Base-by-base conservation (phyloP, 192 early-diverging fungal genomes). In the Funneliformis mosseae region DNA sequence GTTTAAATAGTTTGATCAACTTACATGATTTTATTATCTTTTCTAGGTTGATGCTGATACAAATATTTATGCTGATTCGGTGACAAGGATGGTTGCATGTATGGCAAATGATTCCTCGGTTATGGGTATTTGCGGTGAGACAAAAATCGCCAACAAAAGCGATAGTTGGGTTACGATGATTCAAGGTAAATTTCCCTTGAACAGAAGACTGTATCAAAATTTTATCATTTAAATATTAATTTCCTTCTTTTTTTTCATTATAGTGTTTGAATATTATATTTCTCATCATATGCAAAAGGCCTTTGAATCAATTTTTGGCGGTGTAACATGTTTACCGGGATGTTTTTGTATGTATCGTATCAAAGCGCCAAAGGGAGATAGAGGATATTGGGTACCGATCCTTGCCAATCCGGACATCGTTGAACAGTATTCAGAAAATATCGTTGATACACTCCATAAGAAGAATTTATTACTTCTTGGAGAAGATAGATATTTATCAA, bases 401-500 rank as follows among this genome's bases (percentile, higher is more conserved):
- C 85, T 95, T 62, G 91, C 94, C 46, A 94, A 93, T 75, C 94
- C 94, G 0, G 93, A 95, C 82, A 93, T 95, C 79, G 92, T 96
- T 55, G 92, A 95, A 84, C 86, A 92, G 66, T 96, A 96, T 79
- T 93, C 94, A 21, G 93, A 95, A 86, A 95, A 94, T 84, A 90
- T 94, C 8, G 95, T 96, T 8, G 91, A 94, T 60, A 94, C 94
- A 67, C 88, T 98, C 43, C 96, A 97, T 89, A 94, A 95, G 81
- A 98, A 98, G 89, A 97, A 98, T 81, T 84, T 97, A 85, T 82
- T 96, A 71, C 86, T 97, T 38, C 88, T 97, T n/a, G 96, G 96
- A 46, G 97, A 98, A 84, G 97, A 98, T 87, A 95, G 97, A 42
- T 98, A 93, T 87, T 88, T 98, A 76, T 91, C 96, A 12, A 97